Base-by-base conservation (phyloP, 73 alveolate genomes). In the Paramecium pentaurelia region DNA sequence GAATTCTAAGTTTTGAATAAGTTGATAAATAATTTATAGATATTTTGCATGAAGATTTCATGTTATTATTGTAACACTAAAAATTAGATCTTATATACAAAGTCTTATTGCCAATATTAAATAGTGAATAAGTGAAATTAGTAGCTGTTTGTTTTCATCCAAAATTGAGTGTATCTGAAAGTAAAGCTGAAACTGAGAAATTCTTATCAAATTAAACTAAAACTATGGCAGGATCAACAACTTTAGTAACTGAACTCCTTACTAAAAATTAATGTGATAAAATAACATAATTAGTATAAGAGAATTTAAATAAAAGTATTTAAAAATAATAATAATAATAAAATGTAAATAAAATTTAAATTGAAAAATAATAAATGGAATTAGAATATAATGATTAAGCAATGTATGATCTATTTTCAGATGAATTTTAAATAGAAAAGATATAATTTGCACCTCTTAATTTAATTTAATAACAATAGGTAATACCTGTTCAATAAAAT, bases 71-170 rank as follows among this genome's bases (percentile, higher is more conserved):
- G 51, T 9, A 89, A 34, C 8, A 89, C 20, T n/a, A 89, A 6
- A 71, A 71, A 47, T 71, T 89, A 3, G 75, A 73, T 45, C 34
- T 89, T 45, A 40, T 89, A 1, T 71, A 68, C 16, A 45, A 58
- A 16, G 88, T 89, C 8, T 27, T 89, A 30, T 51, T 89, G 2
- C 94, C 94, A 0, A 89, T 89, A 4, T 27, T 89, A 4, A 89
- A 77, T 16, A 71, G 80, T 25, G 88, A 89, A 47, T 25, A 89
- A 28, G 84, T 60, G 2, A 42, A 45, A 45, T 71, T 38, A 22
- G 28, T 45, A 4, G 86, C 94, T 42, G 58, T 89, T 12, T 89
- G 94, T 71, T 89, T 89, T 30, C 94, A 89, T 45, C 86, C 68
- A 7, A 89, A 71, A 89, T 42, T 45, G 45, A 44, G 49, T 71